A percentile compares a stretch with the other conserved stretches of the same genome.
Evolutionary conservation across 1,284 basidiomycete species (phyloP).

Genomic region (Flammula alnicola): DNA sequence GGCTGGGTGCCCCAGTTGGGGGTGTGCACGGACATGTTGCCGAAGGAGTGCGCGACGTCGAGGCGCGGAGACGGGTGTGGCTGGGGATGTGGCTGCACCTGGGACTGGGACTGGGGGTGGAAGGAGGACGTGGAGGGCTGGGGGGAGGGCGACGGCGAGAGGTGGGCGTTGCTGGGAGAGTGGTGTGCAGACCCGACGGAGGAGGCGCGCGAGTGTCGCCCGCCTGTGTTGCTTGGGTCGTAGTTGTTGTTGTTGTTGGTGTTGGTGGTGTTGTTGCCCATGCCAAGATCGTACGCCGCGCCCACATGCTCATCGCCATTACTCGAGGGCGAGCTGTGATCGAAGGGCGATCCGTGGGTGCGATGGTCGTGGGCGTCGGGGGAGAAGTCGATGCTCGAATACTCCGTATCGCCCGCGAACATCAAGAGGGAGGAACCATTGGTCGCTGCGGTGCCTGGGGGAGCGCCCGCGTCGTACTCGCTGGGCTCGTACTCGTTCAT

Average conservation of each 20-base stretch:
- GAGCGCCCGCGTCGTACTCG: slow-evolving; percentile 62
- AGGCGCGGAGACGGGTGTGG: slow-evolving; percentile 52
- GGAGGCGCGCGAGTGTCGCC: slow-evolving; percentile 60
- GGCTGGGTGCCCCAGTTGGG: slow-evolving; percentile 58
- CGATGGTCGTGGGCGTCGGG: slow-evolving; percentile 26
- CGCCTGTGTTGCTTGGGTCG: slow-evolving; percentile 28
- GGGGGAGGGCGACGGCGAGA: slow-evolving; percentile 14
- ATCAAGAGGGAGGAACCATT: too few species aligned
- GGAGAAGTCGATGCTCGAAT: slow-evolving; percentile 33
- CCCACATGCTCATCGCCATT: slow-evolving; percentile 36
- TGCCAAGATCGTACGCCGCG: slow-evolving; percentile 32
- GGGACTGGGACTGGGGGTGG: not conserved
- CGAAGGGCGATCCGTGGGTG: slow-evolving; percentile 35
- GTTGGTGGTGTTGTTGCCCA: slow-evolving; percentile 12
- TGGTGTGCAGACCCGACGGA: too few species aligned
- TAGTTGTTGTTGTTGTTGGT: slow-evolving; percentile 8
- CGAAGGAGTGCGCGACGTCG: slow-evolving; percentile 60
- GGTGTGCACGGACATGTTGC: slow-evolving; percentile 64
- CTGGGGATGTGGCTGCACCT: slow-evolving; percentile 12
- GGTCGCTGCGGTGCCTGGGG: slow-evolving; percentile 24
- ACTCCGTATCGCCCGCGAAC: slow-evolving; percentile 55
- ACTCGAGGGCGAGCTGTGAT: slow-evolving; percentile 71
- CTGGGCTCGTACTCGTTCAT: slow-evolving; percentile 61
- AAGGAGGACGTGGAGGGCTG: slow-evolving; percentile 18
- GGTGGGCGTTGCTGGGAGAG: too few species aligned